Evolutionary conservation across 441 rosid species (phyloP).

Genomic region (Arabidopsis hybrid): DNA sequence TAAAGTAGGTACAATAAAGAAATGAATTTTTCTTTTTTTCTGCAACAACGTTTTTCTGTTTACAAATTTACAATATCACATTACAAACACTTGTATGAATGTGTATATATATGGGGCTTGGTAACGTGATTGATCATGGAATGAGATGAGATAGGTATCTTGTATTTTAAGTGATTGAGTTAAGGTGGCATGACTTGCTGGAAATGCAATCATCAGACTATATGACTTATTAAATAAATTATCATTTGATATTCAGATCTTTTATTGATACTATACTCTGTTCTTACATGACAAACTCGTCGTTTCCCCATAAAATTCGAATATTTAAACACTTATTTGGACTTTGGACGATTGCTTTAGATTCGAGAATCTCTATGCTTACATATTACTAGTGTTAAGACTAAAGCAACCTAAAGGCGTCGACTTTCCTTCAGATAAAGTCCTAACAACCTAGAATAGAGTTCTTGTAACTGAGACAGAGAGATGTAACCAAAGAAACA

Average conservation of each 20-base stretch:
- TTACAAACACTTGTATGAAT: background rate
- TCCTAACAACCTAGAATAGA: too few relatives aligned
- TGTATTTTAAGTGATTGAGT: constrained; percentile 16
- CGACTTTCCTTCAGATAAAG: too few relatives aligned
- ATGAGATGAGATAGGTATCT: constrained; percentile 1
- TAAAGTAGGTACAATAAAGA: background rate
- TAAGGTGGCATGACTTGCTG: constrained; percentile 33
- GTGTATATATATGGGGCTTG: background rate
- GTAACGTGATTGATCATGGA: constrained; percentile 16
- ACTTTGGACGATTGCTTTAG: constrained; percentile 26
- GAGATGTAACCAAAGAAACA: too few relatives aligned
- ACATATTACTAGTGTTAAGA: background rate
- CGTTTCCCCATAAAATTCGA: constrained; percentile 16
- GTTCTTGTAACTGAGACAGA: too few relatives aligned
- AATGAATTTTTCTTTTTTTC: background rate
- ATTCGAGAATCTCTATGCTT: constrained; percentile 30
- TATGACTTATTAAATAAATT: background rate
- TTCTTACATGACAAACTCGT: constrained; percentile 36
- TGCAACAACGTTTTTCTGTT: background rate
- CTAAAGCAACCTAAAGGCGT: too few relatives aligned
- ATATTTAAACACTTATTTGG: constrained; percentile 19
- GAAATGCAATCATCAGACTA: constrained; percentile 19
- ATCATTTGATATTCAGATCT: constrained; percentile 17
- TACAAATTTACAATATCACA: background rate
- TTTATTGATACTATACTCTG: constrained; percentile 31